Percentiles rank a stretch among this genome's conserved stretches.
phyloP scores from a whole-genome alignment of 2,329 filamentous ascomycete species.

The Diaporthe citri region DNA sequence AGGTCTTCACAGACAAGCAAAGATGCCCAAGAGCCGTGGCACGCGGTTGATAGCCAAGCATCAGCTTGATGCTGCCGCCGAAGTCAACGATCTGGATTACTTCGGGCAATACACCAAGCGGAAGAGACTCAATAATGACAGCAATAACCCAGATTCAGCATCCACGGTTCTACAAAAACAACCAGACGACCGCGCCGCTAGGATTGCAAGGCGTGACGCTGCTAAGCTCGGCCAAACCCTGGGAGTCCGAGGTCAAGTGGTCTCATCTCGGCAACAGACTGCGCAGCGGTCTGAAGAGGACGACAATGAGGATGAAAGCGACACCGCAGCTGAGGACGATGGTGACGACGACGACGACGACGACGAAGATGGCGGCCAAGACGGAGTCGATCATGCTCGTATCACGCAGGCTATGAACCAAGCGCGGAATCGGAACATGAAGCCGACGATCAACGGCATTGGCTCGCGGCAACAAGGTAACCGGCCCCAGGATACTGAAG shows the following conservation, averaged over 20 bases:
- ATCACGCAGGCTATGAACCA: slow-evolving; percentile 30
- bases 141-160: neutral
- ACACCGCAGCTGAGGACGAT: neutral
- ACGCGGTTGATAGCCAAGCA: slow-evolving; percentile 7
- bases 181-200: slow-evolving; percentile 1
- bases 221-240: neutral
- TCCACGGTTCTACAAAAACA: neutral
- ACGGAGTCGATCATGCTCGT: slow-evolving; percentile 10
- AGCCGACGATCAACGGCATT: slow-evolving; percentile 26
- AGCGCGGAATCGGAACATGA: slow-evolving; percentile 11
- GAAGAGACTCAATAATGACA: neutral
- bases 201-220: neutral
- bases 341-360: slow-evolving; percentile 27
- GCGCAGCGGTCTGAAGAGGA: neutral
- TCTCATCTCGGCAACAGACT: neutral
- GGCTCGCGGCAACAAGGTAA: neutral
- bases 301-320: neutral
- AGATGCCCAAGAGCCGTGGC: slow-evolving; percentile 19
- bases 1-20: neutral
- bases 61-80: neutral
- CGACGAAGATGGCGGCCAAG: slow-evolving; percentile 1
- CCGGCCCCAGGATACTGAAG: neutral
- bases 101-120: slow-evolving; percentile 23
- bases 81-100: slow-evolving; percentile 28
- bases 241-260: neutral